Percentiles rank a stretch among this genome's conserved stretches.
phyloP scores from a whole-genome alignment of 164 flowering plant species.

The Tetrastigma voinierianum region DNA sequence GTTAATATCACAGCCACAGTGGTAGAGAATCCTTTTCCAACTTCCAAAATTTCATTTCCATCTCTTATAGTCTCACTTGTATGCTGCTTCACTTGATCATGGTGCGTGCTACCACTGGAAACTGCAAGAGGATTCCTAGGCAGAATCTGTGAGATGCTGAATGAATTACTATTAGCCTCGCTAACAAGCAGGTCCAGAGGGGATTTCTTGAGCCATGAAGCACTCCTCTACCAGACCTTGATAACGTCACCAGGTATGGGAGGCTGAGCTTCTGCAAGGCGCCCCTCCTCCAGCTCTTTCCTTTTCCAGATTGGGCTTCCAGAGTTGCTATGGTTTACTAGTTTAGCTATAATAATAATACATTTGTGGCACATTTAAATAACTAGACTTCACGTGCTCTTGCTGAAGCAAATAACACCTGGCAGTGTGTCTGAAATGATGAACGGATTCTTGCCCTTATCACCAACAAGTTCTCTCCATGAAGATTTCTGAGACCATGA shows the following conservation, averaged over 20 bases:
- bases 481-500: constrained; percentile 52
- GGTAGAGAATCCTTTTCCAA: constrained; percentile 7
- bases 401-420: constrained; percentile 12
- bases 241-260: neutral
- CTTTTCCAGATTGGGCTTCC: constrained; percentile 6
- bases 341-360: neutral
- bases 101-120: neutral
- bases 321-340: neutral
- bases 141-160: constrained; percentile 61
- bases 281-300: constrained; percentile 12
- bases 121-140: constrained; percentile 20
- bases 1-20: neutral
- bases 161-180: constrained; percentile 35
- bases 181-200: constrained; percentile 70
- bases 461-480: constrained; percentile 52
- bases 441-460: constrained; percentile 23
- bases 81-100: constrained; percentile 3
- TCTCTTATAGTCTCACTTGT: constrained; percentile 10
- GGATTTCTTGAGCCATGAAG: constrained; percentile 50
- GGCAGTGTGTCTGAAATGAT: constrained; percentile 25
- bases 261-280: constrained; percentile 22
- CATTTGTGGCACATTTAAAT: neutral
- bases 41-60: constrained; percentile 6
- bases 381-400: constrained; percentile 6
- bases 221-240: constrained; percentile 37